Percentiles rank a stretch among this genome's conserved stretches.
Conservation (phyloP, 805 yeast species). For the Ogataea salicorniae region DNA sequence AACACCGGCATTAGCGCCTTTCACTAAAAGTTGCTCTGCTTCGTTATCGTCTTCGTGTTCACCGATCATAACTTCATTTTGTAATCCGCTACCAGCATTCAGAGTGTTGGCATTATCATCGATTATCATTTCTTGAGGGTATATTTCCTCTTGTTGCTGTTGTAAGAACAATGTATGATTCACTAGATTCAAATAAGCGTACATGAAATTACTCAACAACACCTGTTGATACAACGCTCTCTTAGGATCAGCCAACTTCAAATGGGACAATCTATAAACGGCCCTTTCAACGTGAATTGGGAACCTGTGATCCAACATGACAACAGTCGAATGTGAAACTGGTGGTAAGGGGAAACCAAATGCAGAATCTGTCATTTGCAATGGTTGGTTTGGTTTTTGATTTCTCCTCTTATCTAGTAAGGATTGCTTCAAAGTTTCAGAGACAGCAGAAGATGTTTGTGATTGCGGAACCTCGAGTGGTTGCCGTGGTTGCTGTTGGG, state of each 20-base stretch:
- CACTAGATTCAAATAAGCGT: conserved; percentile 89
- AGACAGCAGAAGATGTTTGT: conserved; percentile 7
- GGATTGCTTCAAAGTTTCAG: conserved; percentile 21
- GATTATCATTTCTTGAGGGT: conserved; percentile 3
- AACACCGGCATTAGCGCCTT: conserved; percentile 3
- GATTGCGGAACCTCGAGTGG: background rate
- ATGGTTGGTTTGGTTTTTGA: conserved; percentile 49
- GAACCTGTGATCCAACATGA: conserved; percentile 79
- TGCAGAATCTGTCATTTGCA: conserved; percentile 68
- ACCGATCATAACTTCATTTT: background rate
- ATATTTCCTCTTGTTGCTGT: conserved; percentile 41
- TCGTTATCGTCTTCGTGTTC: background rate
- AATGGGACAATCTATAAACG: conserved; percentile 83
- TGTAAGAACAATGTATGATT: conserved; percentile 84
- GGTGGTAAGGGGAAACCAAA: conserved; percentile 87
- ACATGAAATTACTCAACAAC: conserved; percentile 91
- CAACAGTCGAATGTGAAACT: conserved; percentile 65
- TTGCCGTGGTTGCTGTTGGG: conserved; percentile 1
- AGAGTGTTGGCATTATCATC: too few species aligned
- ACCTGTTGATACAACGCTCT: conserved; percentile 91
- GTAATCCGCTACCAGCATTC: too few species aligned
- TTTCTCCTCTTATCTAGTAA: conserved; percentile 27
- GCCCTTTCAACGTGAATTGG: conserved; percentile 97
- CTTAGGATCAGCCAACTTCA: conserved; percentile 91
- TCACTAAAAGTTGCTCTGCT: conserved; percentile 6